Base-by-base conservation (phyloP, 2,329 filamentous ascomycete genomes). In the Colletotrichum cereale region DNA sequence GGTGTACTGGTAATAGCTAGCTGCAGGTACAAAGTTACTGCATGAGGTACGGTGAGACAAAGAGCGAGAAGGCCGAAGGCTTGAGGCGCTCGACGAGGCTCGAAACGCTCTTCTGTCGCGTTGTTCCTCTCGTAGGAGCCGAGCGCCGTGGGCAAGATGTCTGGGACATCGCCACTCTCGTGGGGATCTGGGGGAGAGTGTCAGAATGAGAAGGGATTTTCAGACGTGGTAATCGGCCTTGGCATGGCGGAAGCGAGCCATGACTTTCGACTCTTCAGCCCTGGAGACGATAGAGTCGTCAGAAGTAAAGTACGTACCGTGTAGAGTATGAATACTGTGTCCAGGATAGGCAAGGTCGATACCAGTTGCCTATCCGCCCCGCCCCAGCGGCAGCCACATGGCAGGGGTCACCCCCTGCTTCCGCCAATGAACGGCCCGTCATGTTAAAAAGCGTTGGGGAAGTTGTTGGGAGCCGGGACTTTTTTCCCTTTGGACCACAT, bases 361-460 rank as follows among this genome's bases (percentile, higher is more conserved):
- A 64, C 65, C 65, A 72, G 69, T 66, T 38, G 69, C 66, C 53
- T 52, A 55, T 72, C 65, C 58, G 65, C 68, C 53, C 65, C 65
- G 29, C 69, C 65, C 69, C 69, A 69, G 65, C 57, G 58, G 58
- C 52, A 26, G 55, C 65, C 69, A 63, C 65, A 72, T 60, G 58
- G 65, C 65, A 71, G 53, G 68, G 68, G 38, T 26, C 11, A 14
- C 1, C 65, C 68, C 68, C 69, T 58, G 60, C 34, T 36, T 40
- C n/a, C 34, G 50, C 69, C 69, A 72, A 72, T 69, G 65, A 72
- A 21, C 42, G 36, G 40, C 36, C 58, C 44, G 58, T 40, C 58
- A 72, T 63, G 64, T 60, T 53, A 47, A 69, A 71, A 72, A 72
- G 69, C 69, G 69, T 72, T 72, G 69, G 69, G 68, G 58, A 68